Base-by-base conservation (phyloP, 768 basidiomycete species). In the Amanita pseudoporphyria region DNA sequence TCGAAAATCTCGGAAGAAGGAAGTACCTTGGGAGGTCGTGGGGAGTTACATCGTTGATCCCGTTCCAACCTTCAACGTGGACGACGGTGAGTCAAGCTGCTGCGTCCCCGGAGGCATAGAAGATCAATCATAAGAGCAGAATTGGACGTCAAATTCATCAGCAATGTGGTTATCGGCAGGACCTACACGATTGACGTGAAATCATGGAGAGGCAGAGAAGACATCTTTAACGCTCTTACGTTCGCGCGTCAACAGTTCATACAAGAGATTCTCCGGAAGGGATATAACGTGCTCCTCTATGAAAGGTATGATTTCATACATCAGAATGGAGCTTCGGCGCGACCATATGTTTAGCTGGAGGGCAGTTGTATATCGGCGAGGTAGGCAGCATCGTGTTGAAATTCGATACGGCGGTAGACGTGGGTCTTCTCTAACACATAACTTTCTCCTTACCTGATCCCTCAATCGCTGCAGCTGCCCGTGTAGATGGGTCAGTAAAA, bases 1-100 rank as follows among this genome's bases (percentile, higher is more conserved):
- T 56, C 73, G 77, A 53, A 72, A 78, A 52, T 75, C 82, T 56
- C 73, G 77, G 53, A 72, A 78, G 52, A 76, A 71, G 54, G 77
- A 82, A 58, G 66, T 67, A 7, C 77, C 84, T 32, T 89, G 87
- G 87, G 87, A 89, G 66, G 85, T 88, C 36, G 81, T 87, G 24
- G 79, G 80, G 51, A 78, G 71, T 59, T 77, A 74, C 58, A 64
- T 69, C 28, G 77, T 89, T 43, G 75, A 80, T 40, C 80, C 86
- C 21, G 74, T 87, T 12, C 69, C 76, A 14, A 77, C 74, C 63
- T 84, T 78, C 62, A 74, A 78, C 54, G 79, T 78, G 46, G 77
- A 83, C 54, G 71, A 73, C 59, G 79, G 79, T 80, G 51, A 41
- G 72, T 59, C 39, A 24, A n/a, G 18, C 42, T 30, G 3, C 7